Evolutionary conservation across 495 filamentous ascomycete species (phyloP), one percentile per base, ranked within the genome.

Genomic region (Xylaria acuta): DNA sequence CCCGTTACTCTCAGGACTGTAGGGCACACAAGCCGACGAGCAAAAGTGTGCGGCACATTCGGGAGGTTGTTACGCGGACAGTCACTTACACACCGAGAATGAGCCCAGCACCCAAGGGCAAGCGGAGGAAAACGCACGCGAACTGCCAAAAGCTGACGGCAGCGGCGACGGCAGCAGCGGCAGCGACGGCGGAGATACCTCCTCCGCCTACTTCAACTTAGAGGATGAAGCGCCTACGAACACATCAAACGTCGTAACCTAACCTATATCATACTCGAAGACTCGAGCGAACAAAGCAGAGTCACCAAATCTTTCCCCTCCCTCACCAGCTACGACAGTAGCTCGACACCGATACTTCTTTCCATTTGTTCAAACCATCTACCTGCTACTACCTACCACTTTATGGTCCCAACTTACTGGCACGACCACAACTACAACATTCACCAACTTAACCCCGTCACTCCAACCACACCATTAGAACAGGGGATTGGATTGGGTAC

Each of bases 51-150:
- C 82, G 86, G 43, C 86, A 88, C 59, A 87, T 92, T 65, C 82
- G 89, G 34, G 90, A 94, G 78, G 90, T 93, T 5, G 90, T 94
- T 53, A 94, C 91, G 41, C 85, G 92, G 66, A 93, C 92, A 20
- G 91, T 94, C 62, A 94, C 92, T 8, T 92, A 92, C 78, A 91
- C 89, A 34, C 90, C 90, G 60, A 75, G 85, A 68, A 90, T 92
- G 89, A 86, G 83, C 16, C 90, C 91, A 20, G 91, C 92, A 64
- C 92, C 92, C 47, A 92, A 93, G 76, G 92, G 92, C 69, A 93
- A 93, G 86, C 83, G 90, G 81, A 88, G 92, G 79, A 91, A 91
- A 82, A 76, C 76, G 62, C 77, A 79, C 54, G 9, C 74, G n/a
- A 75, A 73, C 56, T 76, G 72, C 53, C 72, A 22, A 74, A 79